Percentiles rank a stretch among this genome's conserved stretches.
These are phyloP conservation scores for Cavenderia fasciculata DNA, from an alignment of 78 protist genomes.

Conservation along the genomic window DNA sequence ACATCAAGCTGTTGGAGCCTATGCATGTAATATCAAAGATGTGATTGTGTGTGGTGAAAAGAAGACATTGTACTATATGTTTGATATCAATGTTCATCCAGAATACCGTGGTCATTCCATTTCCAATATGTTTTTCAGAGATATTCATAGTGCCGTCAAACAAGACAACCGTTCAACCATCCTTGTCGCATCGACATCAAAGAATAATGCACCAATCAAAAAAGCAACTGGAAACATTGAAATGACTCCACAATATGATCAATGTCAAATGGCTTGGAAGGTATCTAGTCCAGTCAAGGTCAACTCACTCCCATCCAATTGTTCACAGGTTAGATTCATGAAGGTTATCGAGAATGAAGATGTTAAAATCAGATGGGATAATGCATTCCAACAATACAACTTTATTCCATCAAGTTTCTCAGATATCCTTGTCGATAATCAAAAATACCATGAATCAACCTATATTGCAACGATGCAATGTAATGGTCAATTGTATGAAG, in stretches of 20 bases:
- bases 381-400: background rate
- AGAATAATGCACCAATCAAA: background rate
- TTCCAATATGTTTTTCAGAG: background rate
- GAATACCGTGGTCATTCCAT: background rate
- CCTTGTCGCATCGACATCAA: background rate
- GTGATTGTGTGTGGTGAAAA: background rate
- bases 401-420: constrained; percentile 1
- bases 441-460: background rate
- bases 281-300: background rate
- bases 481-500: background rate
- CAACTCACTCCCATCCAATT: background rate
- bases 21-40: background rate
- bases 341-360: background rate
- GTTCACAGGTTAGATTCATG: no score
- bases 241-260: background rate
- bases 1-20: background rate
- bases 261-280: constrained; percentile 2
- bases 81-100: constrained; percentile 1
- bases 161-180: background rate
- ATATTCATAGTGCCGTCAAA: background rate
- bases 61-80: background rate
- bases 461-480: background rate
- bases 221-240: background rate
- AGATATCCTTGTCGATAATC: background rate
- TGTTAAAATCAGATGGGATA: background rate